Evolutionary conservation across 306 rosid genomes (phyloP), one percentile per base, ranked within the genome.

Genomic region (Lotus japonicus): DNA sequence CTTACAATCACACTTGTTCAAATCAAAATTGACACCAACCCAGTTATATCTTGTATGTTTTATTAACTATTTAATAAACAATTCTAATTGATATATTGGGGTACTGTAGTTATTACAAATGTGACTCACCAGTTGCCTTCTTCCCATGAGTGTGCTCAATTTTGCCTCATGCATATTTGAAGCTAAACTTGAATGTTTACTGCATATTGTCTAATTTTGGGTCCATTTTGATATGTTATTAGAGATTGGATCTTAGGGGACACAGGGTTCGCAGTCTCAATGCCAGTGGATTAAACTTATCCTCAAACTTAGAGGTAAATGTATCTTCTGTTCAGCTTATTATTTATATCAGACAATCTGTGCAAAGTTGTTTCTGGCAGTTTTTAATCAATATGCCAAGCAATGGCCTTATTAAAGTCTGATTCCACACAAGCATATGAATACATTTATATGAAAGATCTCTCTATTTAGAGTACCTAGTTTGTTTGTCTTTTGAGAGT

Each of bases 201-300:
- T n/a, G n/a, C n/a, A n/a, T 31, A 28, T 19, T 26, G 28, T 68
- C 64, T 71, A 67, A 64, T 81, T 64, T 58, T 70, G n/a, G 43
- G 72, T 33, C 54, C 66, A 58, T 77, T 14, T 70, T 57, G 64
- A 55, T 72, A 45, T 65, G 78, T 61, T 69, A 23, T 42, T 85
- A 94, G 99, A 82, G 97, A 77, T 72, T 95, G 89, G 99, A 95
- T 87, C 99, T 90, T 36, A 87, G 99, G 81, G 99, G 99, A 54
- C 97, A 90, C 74, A 90, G 88, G 81, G 92, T 95, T 70, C 90
- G 90, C 71, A 90, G 87, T 83, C 97, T 95, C 77, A 90, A 81
- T 73, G 83, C 99, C 38, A 84, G 80, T 77, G 96, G 99, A 74
- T 80, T 95, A 82, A 95, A 88, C 75, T 88, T 95, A 85, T 95